Conservation (phyloP, 129 eudicot species). For the Pittosporum tobira region DNA sequence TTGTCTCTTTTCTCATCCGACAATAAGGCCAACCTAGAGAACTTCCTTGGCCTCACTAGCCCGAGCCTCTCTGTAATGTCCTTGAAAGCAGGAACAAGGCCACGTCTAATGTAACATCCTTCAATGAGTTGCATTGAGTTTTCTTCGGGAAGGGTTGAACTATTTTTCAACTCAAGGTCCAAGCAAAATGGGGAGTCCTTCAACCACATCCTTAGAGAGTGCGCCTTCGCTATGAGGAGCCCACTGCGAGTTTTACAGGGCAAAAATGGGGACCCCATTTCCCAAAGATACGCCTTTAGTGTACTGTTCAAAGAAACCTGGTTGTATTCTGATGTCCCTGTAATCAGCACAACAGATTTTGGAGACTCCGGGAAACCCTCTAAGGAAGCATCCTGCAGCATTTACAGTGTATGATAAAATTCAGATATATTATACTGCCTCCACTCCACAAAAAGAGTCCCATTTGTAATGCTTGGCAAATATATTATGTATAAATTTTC, state of each 20-base stretch:
- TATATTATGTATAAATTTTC: too few relatives aligned
- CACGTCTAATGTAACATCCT: slow-evolving; percentile 77
- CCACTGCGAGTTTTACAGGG: slow-evolving; percentile 87
- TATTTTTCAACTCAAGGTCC: slow-evolving; percentile 86
- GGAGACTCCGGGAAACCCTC: slow-evolving; percentile 88
- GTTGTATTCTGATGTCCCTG: slow-evolving; percentile 81
- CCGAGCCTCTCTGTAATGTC: slow-evolving; percentile 78
- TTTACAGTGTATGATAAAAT: not conserved
- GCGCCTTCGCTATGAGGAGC: slow-evolving; percentile 80
- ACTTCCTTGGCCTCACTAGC: slow-evolving; percentile 66
- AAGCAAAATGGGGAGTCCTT: slow-evolving; percentile 94
- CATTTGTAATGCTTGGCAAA: too few relatives aligned
- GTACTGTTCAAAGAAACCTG: slow-evolving; percentile 70
- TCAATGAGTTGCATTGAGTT: slow-evolving; percentile 85
- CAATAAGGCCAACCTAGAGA: slow-evolving; percentile 83
- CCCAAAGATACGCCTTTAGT: slow-evolving; percentile 79
- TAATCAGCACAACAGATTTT: slow-evolving; percentile 81
- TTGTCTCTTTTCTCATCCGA: slow-evolving; percentile 76
- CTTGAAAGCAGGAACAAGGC: slow-evolving; percentile 86
- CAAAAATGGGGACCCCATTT: slow-evolving; percentile 96
- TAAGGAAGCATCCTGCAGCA: slow-evolving; percentile 80
- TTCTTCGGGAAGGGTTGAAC: slow-evolving; percentile 40
- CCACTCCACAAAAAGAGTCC: too few relatives aligned
- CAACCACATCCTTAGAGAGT: slow-evolving; percentile 89
- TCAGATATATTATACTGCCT: too few relatives aligned